Evolutionary conservation across 441 rosid genomes (phyloP).

Genomic region (Populus hybrid): DNA sequence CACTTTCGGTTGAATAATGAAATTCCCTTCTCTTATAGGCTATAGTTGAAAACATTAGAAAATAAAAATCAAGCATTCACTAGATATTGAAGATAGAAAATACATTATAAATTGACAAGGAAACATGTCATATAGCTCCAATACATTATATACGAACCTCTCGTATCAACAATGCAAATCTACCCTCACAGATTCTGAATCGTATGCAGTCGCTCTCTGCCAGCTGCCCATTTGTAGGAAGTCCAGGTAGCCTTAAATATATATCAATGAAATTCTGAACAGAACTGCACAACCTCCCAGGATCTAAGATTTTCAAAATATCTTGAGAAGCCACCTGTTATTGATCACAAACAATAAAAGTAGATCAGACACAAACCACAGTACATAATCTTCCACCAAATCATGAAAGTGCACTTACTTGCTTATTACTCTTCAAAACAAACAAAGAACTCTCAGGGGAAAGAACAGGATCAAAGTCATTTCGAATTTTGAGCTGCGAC

Average conservation of each 20-base stretch:
- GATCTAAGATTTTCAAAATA: constrained; percentile 82
- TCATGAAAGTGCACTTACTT: constrained; percentile 43
- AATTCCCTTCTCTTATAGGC: constrained; percentile 99
- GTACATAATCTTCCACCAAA: constrained; percentile 18
- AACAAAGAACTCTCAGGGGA: constrained; percentile 99
- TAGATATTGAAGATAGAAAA: constrained; percentile 14
- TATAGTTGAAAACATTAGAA: constrained; percentile 29
- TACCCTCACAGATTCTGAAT: constrained; percentile 97
- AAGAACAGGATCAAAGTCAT: constrained; percentile 99
- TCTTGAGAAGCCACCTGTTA: constrained; percentile 85
- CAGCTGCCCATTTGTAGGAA: constrained; percentile 78
- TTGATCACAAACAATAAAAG: constrained; percentile 13
- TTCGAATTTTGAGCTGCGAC: constrained; percentile 93
- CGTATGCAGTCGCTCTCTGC: constrained; percentile 94
- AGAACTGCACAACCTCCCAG: constrained; percentile 76
- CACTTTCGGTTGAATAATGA: constrained; percentile 99
- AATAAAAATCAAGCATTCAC: constrained; percentile 19
- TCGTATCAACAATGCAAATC: constrained; percentile 94
- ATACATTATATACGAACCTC: constrained; percentile 61
- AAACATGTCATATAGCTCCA: constrained; percentile 11
- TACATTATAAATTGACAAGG: constrained; percentile 3
- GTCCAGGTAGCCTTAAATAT: constrained; percentile 85
- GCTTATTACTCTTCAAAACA: constrained; percentile 92
- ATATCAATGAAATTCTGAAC: constrained; percentile 94
- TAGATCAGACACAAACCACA: constrained; percentile 24